Evolutionary conservation across 768 basidiomycete species (phyloP).

Genomic region (Nidula microcarpa): DNA sequence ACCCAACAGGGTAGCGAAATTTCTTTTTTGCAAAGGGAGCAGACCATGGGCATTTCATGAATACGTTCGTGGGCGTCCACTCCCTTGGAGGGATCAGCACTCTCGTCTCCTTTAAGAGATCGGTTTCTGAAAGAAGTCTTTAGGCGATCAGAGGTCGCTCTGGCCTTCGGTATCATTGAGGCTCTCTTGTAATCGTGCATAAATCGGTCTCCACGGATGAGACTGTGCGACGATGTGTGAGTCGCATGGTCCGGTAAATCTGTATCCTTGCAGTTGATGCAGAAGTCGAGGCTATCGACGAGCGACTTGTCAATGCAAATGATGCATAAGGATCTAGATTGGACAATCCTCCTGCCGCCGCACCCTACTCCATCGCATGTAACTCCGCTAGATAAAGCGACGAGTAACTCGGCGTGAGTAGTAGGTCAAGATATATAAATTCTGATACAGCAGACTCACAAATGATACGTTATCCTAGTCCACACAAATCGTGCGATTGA

Average conservation of each 20-base stretch:
- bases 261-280: neutral
- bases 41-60: neutral
- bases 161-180: neutral
- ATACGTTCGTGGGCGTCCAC: too few relatives aligned
- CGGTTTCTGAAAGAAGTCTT: neutral
- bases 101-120: neutral
- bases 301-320: slow-evolving; percentile 2
- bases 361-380: neutral
- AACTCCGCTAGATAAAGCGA: neutral
- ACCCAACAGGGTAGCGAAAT: neutral
- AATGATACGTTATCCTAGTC: neutral
- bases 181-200: neutral
- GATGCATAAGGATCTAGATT: slow-evolving; percentile 6
- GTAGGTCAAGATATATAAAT: neutral
- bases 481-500: neutral
- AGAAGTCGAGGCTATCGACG: slow-evolving; percentile 1
- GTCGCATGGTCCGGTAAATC: neutral
- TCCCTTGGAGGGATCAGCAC: too few relatives aligned
- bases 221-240: neutral
- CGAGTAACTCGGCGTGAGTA: neutral
- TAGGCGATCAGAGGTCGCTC: neutral
- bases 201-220: neutral
- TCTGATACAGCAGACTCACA: neutral
- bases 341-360: slow-evolving; percentile 2
- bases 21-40: neutral